Base-by-base conservation (phyloP, 257 asterid genomes). In the Hygrophila difformis region DNA sequence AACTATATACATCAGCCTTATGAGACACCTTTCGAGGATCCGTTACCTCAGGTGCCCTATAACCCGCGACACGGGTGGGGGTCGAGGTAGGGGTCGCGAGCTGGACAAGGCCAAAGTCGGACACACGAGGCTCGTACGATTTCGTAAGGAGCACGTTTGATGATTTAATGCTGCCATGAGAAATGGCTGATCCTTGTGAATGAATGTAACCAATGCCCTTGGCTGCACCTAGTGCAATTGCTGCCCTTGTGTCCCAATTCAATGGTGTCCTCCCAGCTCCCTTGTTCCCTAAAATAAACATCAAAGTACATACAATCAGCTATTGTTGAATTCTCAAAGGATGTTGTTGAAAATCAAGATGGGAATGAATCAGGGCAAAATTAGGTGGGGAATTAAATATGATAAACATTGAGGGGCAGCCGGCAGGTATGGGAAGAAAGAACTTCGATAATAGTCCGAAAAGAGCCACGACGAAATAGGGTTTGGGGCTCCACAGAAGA, bases 151-250 rank as follows among this genome's bases (percentile, higher is more conserved):
- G 82, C 26, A 78, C 57, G 51, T 78, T 78, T 2, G 87, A 78
- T 21, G 87, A 78, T 50, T 78, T 78, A 6, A 78, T 60, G 70
- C 70, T 78, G 67, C 87, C 82, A 23, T 78, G 87, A 59, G 87
- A 68, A 8, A 63, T 17, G 0, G 66, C 47, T 6, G 79, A 15
- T 56, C 79, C 77, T 34, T 59, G 77, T 15, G 79, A 70, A 39
- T 78, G 87, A 24, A 78, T 72, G 72, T 71, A 65, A 0, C 82
- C 58, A 21, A 78, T 44, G 22, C 82, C 83, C 14, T 59, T 60
- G 4, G 87, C 87, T 2, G 80, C 75, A 2, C 82, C 87, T 0
- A 71, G 82, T 3, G 83, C 82, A 4, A 78, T 68, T n/a, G 69
- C 23, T 2, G 77, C 74, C 42, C 87, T 57, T 0, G 83, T 65